Conservation (phyloP, 495 filamentous ascomycete species). For the Staphylotrichum longicolle region DNA sequence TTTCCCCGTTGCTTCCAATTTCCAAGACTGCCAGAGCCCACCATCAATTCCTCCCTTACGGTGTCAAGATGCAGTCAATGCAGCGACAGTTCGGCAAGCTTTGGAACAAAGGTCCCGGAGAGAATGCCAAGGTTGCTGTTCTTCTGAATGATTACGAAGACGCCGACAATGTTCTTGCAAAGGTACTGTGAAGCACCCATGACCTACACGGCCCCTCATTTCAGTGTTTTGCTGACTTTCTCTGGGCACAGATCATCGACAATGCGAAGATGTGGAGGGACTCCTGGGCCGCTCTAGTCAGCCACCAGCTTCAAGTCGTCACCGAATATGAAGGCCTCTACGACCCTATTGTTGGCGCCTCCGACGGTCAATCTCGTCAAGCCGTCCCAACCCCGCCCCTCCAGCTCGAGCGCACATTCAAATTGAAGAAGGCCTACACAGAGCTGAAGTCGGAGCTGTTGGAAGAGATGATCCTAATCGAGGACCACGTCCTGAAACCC, state of each 20-base stretch:
- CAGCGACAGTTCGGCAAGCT: constrained; percentile 73
- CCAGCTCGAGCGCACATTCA: constrained; percentile 64
- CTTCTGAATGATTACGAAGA: constrained; percentile 82
- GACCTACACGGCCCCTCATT: neutral
- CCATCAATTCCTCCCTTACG: too few species aligned
- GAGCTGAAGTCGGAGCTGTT: constrained; percentile 73
- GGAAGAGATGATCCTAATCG: constrained; percentile 71
- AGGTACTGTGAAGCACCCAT: constrained; percentile 47
- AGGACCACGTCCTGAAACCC: constrained; percentile 68
- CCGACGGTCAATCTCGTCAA: constrained; percentile 51
- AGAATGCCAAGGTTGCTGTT: constrained; percentile 74
- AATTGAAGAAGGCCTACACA: constrained; percentile 65
- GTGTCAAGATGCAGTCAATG: constrained; percentile 70
- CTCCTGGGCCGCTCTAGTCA: constrained; percentile 74
- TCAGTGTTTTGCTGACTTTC: constrained; percentile 14
- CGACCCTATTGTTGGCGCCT: constrained; percentile 69
- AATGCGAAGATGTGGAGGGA: constrained; percentile 80
- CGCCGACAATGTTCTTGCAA: constrained; percentile 71
- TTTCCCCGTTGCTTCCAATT: too few species aligned
- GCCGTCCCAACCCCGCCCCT: constrained; percentile 62
- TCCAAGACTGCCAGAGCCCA: too few species aligned
- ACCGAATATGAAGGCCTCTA: constrained; percentile 77
- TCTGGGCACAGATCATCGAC: constrained; percentile 67
- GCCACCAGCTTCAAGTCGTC: constrained; percentile 65
- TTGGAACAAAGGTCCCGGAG: constrained; percentile 64